Conservation (phyloP, 2,329 filamentous ascomycete genomes). For the Scleromitrula shiraiana region DNA sequence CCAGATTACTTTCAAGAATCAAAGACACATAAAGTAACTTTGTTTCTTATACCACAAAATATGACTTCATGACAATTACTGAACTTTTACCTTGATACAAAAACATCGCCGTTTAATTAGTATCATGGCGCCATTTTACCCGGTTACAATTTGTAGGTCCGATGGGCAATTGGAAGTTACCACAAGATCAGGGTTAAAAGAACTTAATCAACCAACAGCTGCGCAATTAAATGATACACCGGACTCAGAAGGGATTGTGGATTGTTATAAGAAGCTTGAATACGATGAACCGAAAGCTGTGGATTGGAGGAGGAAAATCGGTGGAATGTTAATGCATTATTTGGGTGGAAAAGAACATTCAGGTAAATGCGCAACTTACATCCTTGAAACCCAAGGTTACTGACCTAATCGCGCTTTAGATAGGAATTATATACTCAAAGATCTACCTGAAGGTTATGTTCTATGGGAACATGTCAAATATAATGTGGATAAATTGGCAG, state of each 20-base stretch:
- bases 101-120: too few species aligned
- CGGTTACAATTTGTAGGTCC: constrained; percentile 21
- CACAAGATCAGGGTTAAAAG: constrained; percentile 23
- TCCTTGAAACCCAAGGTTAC: background rate
- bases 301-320: constrained; percentile 51
- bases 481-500: constrained; percentile 34
- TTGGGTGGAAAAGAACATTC: constrained; percentile 31
- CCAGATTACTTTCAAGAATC: too few species aligned
- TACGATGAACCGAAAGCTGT: constrained; percentile 44
- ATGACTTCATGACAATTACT: background rate
- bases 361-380: background rate
- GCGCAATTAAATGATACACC: constrained; percentile 44
- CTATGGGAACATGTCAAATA: constrained; percentile 52
- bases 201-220: constrained; percentile 42
- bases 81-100: too few species aligned
- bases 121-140: constrained; percentile 22
- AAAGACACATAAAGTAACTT: too few species aligned
- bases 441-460: constrained; percentile 47
- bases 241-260: constrained; percentile 43
- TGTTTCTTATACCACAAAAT: too few species aligned
- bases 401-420: constrained; percentile 18
- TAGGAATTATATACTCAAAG: constrained; percentile 41
- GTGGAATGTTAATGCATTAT: constrained; percentile 47
- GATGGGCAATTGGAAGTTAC: constrained; percentile 23
- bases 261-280: constrained; percentile 45